Conservation (phyloP, 352 stramenopile genomes). For the Pythium oligandrum region DNA sequence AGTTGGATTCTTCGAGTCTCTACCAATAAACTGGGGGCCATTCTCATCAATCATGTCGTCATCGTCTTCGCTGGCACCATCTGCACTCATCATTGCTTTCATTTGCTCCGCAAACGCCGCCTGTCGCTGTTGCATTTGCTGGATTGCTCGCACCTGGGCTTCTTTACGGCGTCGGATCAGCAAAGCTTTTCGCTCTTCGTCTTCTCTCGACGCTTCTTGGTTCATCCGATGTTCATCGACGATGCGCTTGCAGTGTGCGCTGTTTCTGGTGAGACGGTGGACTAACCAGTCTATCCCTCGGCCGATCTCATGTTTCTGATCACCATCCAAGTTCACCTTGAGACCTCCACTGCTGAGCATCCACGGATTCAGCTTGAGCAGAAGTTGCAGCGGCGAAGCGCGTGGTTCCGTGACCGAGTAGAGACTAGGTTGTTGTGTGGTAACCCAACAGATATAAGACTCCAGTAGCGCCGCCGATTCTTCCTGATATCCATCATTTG, state of each 20-base stretch:
- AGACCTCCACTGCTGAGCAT: conserved; percentile 38
- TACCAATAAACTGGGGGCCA: no score
- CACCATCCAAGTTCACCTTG: conserved; percentile 63
- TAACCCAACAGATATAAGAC: conserved; percentile 56
- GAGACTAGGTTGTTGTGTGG: conserved; percentile 34
- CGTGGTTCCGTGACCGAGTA: conserved; percentile 26
- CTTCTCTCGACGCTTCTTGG: conserved; percentile 53
- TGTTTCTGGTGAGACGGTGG: conserved; percentile 54
- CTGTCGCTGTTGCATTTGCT: conserved; percentile 78
- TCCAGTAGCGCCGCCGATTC: conserved; percentile 39
- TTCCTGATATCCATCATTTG: conserved; percentile 36
- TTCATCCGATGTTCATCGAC: conserved; percentile 59
- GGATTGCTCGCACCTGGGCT: conserved; percentile 69
- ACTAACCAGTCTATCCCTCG: conserved; percentile 75
- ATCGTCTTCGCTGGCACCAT: conserved; percentile 31
- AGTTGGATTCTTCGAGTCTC: no score
- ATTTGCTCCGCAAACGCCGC: conserved; percentile 77
- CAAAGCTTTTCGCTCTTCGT: conserved; percentile 60
- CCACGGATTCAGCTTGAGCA: conserved; percentile 78
- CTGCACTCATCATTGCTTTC: conserved; percentile 47
- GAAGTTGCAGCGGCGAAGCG: conserved; percentile 40
- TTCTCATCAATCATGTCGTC: conserved; percentile 36
- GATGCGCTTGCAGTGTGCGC: conserved; percentile 30
- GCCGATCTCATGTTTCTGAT: conserved; percentile 82
- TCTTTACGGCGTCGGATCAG: conserved; percentile 59